Conservation (phyloP, 805 yeast genomes). For the Candida gorgasii region DNA sequence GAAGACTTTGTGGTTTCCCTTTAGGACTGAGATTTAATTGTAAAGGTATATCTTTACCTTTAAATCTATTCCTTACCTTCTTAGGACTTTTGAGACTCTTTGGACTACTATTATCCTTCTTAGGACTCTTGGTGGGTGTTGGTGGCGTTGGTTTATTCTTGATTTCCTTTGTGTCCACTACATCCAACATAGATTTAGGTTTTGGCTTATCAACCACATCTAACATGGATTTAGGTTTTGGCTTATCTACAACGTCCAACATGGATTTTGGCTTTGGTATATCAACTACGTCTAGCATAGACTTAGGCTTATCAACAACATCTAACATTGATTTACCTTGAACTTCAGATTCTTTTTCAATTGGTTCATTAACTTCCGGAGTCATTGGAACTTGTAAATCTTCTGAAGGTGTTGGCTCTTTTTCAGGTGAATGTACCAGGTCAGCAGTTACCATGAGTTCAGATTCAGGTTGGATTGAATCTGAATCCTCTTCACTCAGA, state of each 20-base stretch:
- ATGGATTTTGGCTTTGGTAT: slow-evolving; percentile 3
- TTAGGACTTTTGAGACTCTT: slow-evolving; percentile 7
- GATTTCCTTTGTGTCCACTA: background rate
- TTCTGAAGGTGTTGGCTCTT: background rate
- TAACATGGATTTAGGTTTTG: slow-evolving; percentile 10
- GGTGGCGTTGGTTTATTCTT: slow-evolving; percentile 7
- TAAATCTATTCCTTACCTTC: background rate
- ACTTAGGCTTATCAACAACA: slow-evolving; percentile 8
- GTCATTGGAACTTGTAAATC: background rate
- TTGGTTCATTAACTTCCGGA: background rate
- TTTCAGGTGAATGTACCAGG: background rate
- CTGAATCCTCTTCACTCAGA: background rate
- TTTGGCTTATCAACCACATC: slow-evolving; percentile 5
- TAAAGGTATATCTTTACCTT: slow-evolving; percentile 12
- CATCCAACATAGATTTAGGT: slow-evolving; percentile 14
- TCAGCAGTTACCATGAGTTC: slow-evolving; percentile 1
- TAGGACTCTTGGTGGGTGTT: slow-evolving; percentile 4
- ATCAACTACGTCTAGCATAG: slow-evolving; percentile 9
- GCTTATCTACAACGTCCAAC: slow-evolving; percentile 5
- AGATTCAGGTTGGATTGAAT: background rate
- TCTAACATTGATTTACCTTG: slow-evolving; percentile 7
- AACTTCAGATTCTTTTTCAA: background rate
- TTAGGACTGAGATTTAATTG: slow-evolving; percentile 9
- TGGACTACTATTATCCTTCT: background rate
- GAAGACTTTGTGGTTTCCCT: background rate